phyloP scores from a whole-genome alignment of 768 basidiomycete genomes.

The Rhodotorula graminis region DNA sequence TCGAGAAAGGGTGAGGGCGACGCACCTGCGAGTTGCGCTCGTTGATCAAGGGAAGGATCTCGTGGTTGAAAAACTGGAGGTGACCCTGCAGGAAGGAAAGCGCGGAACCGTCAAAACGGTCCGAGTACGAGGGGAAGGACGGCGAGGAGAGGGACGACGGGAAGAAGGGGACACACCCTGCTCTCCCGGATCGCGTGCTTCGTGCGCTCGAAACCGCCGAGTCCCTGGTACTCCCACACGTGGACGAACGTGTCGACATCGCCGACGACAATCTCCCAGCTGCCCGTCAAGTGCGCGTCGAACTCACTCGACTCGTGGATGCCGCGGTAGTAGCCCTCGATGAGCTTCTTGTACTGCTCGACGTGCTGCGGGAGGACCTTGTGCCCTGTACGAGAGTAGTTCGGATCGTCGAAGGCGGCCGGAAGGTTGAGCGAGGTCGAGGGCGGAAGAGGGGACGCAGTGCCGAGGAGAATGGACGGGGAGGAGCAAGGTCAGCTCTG shows the following conservation, averaged over 20 bases:
- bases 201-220: slow-evolving; percentile 78
- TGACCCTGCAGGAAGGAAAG: slow-evolving; percentile 53
- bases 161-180: slow-evolving; percentile 55
- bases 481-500: not conserved
- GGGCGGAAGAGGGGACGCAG: not conserved
- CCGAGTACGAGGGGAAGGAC: too few species aligned
- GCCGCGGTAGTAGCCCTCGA: slow-evolving; percentile 77
- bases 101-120: not conserved
- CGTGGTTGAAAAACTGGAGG: slow-evolving; percentile 60
- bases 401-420: slow-evolving; percentile 2
- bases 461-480: not conserved
- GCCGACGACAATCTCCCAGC: slow-evolving; percentile 87
- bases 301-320: slow-evolving; percentile 68
- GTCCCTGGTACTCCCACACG: slow-evolving; percentile 82
- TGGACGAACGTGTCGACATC: slow-evolving; percentile 76
- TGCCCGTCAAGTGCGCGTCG: slow-evolving; percentile 82
- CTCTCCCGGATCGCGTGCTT: slow-evolving; percentile 60
- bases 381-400: slow-evolving; percentile 58
- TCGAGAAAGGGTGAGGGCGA: not conserved
- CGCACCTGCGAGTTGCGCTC: slow-evolving; percentile 63
- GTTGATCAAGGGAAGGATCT: slow-evolving; percentile 66
- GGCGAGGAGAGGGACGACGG: too few species aligned
- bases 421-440: not conserved
- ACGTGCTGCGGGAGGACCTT: slow-evolving; percentile 73
- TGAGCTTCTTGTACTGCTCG: slow-evolving; percentile 80